phyloP scores from a whole-genome alignment of 164 flowering plant genomes.

The Vitis rupestris region DNA sequence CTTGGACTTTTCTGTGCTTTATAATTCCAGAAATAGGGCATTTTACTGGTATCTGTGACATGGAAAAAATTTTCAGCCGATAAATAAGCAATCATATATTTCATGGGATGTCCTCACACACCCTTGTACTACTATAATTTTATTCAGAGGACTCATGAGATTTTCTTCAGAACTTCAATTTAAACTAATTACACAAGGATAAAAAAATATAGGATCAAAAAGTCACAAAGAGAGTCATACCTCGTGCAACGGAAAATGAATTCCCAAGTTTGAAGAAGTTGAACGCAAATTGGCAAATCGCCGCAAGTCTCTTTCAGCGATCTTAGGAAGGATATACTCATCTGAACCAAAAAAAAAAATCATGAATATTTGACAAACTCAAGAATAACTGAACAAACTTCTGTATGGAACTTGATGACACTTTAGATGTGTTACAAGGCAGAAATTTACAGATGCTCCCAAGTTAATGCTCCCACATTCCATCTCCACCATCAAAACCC shows the following conservation, averaged over 20 bases:
- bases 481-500: neutral
- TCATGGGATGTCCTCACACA: neutral
- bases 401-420: neutral
- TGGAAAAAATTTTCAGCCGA: neutral
- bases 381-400: neutral
- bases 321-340: constrained; percentile 92
- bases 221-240: constrained; percentile 27
- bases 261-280: constrained; percentile 50
- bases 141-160: neutral
- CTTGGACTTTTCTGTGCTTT: constrained; percentile 66
- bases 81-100: neutral
- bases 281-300: constrained; percentile 69
- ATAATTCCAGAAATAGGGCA: constrained; percentile 73
- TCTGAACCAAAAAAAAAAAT: constrained; percentile 38
- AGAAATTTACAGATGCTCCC: neutral
- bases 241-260: constrained; percentile 49
- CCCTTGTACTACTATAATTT: neutral
- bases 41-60: constrained; percentile 63
- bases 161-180: neutral
- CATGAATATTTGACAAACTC: neutral
- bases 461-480: neutral
- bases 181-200: neutral
- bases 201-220: neutral
- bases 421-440: neutral
- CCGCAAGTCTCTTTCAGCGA: constrained; percentile 85